These are phyloP conservation scores for Heracleum sosnowskyi DNA, from an alignment of 129 eudicot species.

Conservation along the genomic window DNA sequence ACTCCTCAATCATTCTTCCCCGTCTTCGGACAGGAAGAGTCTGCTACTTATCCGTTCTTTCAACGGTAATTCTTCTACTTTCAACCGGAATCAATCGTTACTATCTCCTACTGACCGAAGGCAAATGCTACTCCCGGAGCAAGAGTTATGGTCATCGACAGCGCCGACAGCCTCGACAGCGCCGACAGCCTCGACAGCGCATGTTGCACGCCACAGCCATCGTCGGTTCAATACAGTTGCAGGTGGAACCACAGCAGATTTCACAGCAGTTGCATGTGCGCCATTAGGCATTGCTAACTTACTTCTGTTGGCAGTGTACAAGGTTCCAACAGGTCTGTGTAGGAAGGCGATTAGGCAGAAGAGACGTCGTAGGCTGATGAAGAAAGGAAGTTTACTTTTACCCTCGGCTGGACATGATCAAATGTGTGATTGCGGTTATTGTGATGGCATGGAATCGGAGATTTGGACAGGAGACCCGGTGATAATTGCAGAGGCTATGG, in stretches of 20 bases:
- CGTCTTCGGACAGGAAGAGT: background rate
- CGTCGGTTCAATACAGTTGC: slow-evolving; percentile 49
- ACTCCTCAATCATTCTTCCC: background rate
- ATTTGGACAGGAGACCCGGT: slow-evolving; percentile 16
- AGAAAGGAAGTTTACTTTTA: slow-evolving; percentile 18
- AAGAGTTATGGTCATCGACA: slow-evolving; percentile 19
- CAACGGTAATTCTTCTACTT: no score
- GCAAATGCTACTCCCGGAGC: slow-evolving; percentile 20
- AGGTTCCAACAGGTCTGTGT: slow-evolving; percentile 69
- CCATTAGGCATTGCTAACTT: slow-evolving; percentile 52
- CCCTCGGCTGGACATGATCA: background rate
- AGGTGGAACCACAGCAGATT: slow-evolving; percentile 76
- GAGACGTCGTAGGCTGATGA: slow-evolving; percentile 34
- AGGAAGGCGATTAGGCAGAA: slow-evolving; percentile 47
- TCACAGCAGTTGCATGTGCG: slow-evolving; percentile 78
- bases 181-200: no score
- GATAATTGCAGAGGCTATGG: slow-evolving; percentile 16
- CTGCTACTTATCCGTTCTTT: background rate
- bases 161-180: background rate
- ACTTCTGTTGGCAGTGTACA: slow-evolving; percentile 49
- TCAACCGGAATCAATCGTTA: background rate
- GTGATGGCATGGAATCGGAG: slow-evolving; percentile 20
- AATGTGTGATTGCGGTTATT: background rate
- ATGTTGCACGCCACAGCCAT: slow-evolving; percentile 7
- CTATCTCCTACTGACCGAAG: slow-evolving; percentile 8